These are phyloP conservation scores for Coniochaeta sp. DNA, from an alignment of 2,329 filamentous ascomycete species.

Conservation along the genomic window DNA sequence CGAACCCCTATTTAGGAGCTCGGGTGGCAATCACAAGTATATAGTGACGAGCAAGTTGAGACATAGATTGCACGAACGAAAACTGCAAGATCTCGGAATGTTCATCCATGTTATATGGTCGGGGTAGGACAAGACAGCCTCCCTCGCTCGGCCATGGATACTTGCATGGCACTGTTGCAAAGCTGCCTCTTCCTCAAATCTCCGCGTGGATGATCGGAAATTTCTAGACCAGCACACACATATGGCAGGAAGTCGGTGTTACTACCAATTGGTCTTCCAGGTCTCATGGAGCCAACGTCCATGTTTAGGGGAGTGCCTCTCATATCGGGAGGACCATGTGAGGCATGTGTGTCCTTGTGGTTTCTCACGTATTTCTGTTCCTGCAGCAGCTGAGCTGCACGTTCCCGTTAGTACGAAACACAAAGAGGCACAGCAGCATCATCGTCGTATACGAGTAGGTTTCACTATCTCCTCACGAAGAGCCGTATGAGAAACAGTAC, in stretches of 20 bases:
- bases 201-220: not conserved
- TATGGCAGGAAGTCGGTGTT: not conserved
- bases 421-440: not conserved
- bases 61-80: not conserved
- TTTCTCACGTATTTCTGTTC: not conserved
- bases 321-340: not conserved
- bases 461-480: not conserved
- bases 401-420: not conserved
- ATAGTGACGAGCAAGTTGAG: not conserved
- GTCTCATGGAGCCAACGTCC: no score
- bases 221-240: not conserved
- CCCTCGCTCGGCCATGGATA: not conserved
- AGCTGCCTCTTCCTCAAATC: not conserved
- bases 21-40: not conserved
- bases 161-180: not conserved
- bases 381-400: slow-evolving; percentile 5
- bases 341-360: not conserved
- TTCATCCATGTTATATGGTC: not conserved
- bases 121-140: not conserved
- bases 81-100: not conserved
- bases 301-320: not conserved
- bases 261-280: no score
- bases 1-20: not conserved
- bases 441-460: not conserved
- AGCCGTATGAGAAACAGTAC: not conserved